phyloP scores from a whole-genome alignment of 2,329 filamentous ascomycete species.

The Colletotrichum sp. region DNA sequence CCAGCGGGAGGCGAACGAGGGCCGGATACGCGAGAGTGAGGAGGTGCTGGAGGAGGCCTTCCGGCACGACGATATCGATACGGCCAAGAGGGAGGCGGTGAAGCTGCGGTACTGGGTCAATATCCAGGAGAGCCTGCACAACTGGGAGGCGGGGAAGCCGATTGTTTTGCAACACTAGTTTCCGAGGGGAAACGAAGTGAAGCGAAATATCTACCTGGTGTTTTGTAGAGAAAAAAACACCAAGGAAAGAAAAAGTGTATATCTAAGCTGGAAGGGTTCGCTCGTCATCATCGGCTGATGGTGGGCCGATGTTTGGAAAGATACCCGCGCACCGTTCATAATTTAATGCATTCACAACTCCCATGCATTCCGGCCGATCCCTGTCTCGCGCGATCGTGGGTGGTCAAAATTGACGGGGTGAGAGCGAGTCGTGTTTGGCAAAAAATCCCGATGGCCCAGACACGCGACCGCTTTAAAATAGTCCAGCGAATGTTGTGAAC shows the following conservation, averaged over 20 bases:
- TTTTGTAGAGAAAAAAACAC: neutral
- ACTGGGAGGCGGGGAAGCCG: slow-evolving; percentile 82
- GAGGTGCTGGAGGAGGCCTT: slow-evolving; percentile 69
- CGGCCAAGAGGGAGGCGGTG: slow-evolving; percentile 75
- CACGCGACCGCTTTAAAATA: neutral
- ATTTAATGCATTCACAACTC: slow-evolving; percentile 1
- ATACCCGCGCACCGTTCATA: slow-evolving; percentile 8
- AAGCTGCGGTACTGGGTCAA: slow-evolving; percentile 90
- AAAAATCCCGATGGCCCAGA: slow-evolving; percentile 3
- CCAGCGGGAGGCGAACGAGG: slow-evolving; percentile 70
- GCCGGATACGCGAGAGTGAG: slow-evolving; percentile 69
- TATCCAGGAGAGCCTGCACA: slow-evolving; percentile 77
- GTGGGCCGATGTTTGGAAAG: slow-evolving; percentile 18
- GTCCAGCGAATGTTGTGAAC: neutral
- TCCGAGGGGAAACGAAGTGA: neutral
- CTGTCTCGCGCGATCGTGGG: neutral
- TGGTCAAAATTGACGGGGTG: neutral
- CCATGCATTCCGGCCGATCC: neutral
- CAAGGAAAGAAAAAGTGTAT: neutral
- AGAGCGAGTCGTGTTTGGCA: slow-evolving; percentile 1
- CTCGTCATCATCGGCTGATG: slow-evolving; percentile 19
- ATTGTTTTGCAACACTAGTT: slow-evolving; percentile 56
- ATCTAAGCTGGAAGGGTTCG: neutral
- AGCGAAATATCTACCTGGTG: neutral
- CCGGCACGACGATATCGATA: slow-evolving; percentile 65